These are phyloP conservation scores for Cryptococcus sp. DNA, from an alignment of 1,284 basidiomycete species.

Conservation along the genomic window DNA sequence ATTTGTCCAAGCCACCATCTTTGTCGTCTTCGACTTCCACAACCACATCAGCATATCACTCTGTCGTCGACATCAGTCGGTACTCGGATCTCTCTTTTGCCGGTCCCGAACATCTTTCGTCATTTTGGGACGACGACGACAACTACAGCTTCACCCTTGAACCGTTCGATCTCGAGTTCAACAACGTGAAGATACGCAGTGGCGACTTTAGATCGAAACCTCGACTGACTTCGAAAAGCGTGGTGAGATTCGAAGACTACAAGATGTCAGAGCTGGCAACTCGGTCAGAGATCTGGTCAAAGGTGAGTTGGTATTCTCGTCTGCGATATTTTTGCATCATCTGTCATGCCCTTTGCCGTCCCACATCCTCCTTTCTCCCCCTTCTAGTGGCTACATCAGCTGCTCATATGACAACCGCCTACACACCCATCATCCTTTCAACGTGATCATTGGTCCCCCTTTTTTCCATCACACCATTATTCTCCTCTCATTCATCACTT, in stretches of 20 bases:
- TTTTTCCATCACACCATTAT: neutral
- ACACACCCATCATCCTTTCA: neutral
- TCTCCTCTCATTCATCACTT: neutral
- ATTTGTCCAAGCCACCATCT: neutral
- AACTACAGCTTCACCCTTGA: too few relatives aligned
- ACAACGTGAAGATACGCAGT: neutral
- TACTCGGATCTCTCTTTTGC: neutral
- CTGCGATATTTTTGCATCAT: neutral
- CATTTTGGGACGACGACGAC: neutral
- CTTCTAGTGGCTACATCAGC: neutral
- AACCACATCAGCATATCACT: neutral
- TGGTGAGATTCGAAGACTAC: neutral
- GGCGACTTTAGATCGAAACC: neutral
- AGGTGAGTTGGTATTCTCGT: conserved; percentile 1
- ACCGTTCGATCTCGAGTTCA: neutral
- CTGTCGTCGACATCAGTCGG: neutral
- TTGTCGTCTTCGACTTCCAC: neutral
- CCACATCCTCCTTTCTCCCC: neutral
- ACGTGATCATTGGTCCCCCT: neutral
- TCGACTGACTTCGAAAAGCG: neutral
- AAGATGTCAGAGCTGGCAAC: neutral
- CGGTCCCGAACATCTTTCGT: neutral
- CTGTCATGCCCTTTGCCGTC: neutral
- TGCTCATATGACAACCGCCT: neutral
- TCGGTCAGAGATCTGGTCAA: conserved; percentile 6